A percentile compares a stretch with the other conserved stretches of the same genome.
Conservation (phyloP, 2,329 filamentous ascomycete species). For the Fusarium sp. region DNA sequence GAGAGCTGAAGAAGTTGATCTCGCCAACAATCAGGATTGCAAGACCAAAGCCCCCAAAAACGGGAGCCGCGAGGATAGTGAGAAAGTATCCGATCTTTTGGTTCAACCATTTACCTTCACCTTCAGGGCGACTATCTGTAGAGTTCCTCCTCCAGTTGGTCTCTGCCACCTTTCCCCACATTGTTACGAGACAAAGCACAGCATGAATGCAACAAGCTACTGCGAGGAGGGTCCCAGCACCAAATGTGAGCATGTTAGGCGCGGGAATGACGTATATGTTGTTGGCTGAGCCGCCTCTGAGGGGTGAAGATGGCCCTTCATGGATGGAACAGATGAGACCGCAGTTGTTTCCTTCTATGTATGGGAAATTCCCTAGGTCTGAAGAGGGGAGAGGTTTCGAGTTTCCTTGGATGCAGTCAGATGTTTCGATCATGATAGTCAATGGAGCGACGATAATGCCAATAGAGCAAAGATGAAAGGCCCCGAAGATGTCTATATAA, state of each 20-base stretch:
- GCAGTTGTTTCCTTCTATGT: too few species aligned
- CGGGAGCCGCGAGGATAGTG: conserved; percentile 62
- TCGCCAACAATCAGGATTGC: conserved; percentile 69
- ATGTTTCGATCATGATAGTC: conserved; percentile 61
- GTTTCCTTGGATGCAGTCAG: conserved; percentile 53
- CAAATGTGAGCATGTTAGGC: too few species aligned
- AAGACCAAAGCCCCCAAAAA: conserved; percentile 66
- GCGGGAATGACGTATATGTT: too few species aligned
- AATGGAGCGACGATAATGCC: conserved; percentile 70
- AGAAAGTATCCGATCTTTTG: conserved; percentile 62
- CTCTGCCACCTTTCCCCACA: too few species aligned
- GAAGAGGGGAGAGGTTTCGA: conserved; percentile 48
- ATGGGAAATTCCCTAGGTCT: conserved; percentile 29
- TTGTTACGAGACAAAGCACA: too few species aligned
- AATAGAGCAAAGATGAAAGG: conserved; percentile 71
- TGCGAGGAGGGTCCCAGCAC: conserved; percentile 49
- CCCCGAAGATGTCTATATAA: conserved; percentile 73
- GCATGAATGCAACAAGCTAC: conserved; percentile 71
- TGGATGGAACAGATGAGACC: too few species aligned
- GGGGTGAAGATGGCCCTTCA: too few species aligned
- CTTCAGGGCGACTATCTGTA: too few species aligned
- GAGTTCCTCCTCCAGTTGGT: too few species aligned
- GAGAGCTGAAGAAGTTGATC: conserved; percentile 67
- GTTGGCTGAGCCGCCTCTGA: too few species aligned
- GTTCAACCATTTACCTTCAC: too few species aligned